A percentile compares a stretch with the other conserved stretches of the same genome.
Conservation (phyloP, 164 flowering plant genomes). For the Stephania japonica region DNA sequence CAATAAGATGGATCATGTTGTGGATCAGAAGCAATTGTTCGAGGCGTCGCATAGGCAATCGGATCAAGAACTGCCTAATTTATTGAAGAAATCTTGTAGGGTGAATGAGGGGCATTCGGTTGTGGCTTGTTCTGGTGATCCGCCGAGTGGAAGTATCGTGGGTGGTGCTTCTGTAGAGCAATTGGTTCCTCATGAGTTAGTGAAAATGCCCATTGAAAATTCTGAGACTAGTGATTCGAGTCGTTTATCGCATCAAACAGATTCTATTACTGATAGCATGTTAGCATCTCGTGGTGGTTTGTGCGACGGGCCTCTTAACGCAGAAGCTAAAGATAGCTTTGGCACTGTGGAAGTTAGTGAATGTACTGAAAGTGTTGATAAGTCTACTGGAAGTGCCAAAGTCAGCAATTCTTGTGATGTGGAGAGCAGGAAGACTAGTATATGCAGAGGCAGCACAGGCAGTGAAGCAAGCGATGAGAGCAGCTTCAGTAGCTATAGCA, state of each 20-base stretch:
- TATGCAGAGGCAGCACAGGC: slow-evolving; percentile 62
- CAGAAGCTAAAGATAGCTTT: slow-evolving; percentile 67
- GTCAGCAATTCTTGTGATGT: slow-evolving; percentile 39
- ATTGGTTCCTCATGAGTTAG: slow-evolving; percentile 5
- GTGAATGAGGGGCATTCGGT: slow-evolving; percentile 26
- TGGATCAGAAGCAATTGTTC: slow-evolving; percentile 21
- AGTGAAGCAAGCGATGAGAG: slow-evolving; percentile 85
- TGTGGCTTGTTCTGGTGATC: slow-evolving; percentile 12
- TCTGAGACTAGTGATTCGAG: slow-evolving; percentile 19
- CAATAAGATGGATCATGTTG: slow-evolving; percentile 9
- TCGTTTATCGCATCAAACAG: slow-evolving; percentile 19
- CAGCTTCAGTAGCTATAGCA: slow-evolving; percentile 60
- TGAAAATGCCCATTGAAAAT: slow-evolving; percentile 18
- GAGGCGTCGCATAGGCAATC: slow-evolving; percentile 5
- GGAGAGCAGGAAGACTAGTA: slow-evolving; percentile 57
- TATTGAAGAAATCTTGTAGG: slow-evolving; percentile 18
- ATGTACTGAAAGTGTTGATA: slow-evolving; percentile 33
- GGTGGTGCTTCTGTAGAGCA: slow-evolving; percentile 17
- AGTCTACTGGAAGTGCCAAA: slow-evolving; percentile 42
- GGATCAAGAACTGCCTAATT: slow-evolving; percentile 24
- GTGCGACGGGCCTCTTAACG: slow-evolving; percentile 36
- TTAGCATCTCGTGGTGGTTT: slow-evolving; percentile 19
- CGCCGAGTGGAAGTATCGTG: slow-evolving; percentile 8
- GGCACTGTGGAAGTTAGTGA: slow-evolving; percentile 56
- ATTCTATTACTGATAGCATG: slow-evolving; percentile 8